A percentile compares a stretch with the other conserved stretches of the same genome.
phyloP scores from a whole-genome alignment of 768 basidiomycete species.

The Dacryopinax spathularia region DNA sequence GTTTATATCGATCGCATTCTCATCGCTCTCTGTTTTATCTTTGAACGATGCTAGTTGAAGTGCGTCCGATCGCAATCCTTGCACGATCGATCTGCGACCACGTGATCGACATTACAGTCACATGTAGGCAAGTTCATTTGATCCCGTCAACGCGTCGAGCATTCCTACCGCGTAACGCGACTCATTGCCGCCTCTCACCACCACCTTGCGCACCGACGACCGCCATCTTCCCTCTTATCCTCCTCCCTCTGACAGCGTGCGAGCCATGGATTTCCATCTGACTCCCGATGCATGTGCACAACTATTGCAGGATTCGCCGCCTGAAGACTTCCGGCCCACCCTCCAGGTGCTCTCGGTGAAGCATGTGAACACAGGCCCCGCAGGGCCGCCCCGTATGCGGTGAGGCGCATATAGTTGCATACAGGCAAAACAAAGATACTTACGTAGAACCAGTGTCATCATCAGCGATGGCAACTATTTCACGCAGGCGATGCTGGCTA shows the following conservation, averaged over 20 bases:
- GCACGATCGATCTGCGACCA: too few species aligned
- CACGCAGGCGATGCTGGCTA: conserved; percentile 89
- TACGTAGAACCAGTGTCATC: conserved; percentile 49
- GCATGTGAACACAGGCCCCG: conserved; percentile 38
- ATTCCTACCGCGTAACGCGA: neutral
- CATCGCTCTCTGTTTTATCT: too few species aligned
- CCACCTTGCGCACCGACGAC: neutral
- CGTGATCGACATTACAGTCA: conserved; percentile 3
- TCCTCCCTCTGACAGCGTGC: neutral
- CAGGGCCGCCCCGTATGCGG: conserved; percentile 13
- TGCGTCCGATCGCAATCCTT: too few species aligned
- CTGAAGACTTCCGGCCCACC: conserved; percentile 27
- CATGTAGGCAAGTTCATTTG: neutral
- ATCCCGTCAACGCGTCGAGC: neutral
- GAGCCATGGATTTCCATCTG: neutral
- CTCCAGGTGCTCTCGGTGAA: conserved; percentile 78
- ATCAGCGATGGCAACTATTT: conserved; percentile 80
- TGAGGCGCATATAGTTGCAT: neutral
- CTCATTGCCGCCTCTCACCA: neutral
- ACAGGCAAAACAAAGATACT: neutral
- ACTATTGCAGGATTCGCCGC: neutral
- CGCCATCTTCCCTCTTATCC: neutral
- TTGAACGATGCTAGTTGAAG: too few species aligned
- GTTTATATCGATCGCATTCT: too few species aligned
- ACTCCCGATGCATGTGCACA: neutral